Evolutionary conservation across 768 basidiomycete species (phyloP), one percentile per base, ranked within the genome.

Genomic region (Favolaschia claudopus): DNA sequence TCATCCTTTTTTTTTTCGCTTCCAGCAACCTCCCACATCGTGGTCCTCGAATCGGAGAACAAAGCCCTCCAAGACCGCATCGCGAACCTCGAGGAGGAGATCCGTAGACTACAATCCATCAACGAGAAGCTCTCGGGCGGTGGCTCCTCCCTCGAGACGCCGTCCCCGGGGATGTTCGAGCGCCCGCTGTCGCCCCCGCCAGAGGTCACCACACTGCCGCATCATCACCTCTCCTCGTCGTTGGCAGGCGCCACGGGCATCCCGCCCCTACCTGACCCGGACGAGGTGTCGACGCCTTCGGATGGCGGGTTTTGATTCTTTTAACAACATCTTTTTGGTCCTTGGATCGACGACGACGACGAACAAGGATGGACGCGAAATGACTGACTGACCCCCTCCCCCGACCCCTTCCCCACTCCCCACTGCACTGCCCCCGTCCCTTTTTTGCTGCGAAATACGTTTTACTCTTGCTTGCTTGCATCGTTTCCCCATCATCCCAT

Each of bases 61-160:
- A 83, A 87, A 62, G 85, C 87, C 65, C 77, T 94, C 71, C 86
- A 88, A 71, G 81, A 81, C 56, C 88, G 91, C 65, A 82, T 94
- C 58, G 77, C 78, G 14, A 74, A 80, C 25, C 71, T 92, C 42
- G 91, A 93, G 68, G 76, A 80, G 49, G 92, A 93, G 71, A 86
- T 92, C 50, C 69, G 81, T 46, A 77, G 91, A 59, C 83, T 94
- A 39, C 86, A 90, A 54, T 78, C 84, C 8, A 80, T 93, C 64
- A 93, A 93, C 73, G 92, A 93, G 79, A 91, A 91, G 75, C 92
- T 94, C 22, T 89, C 91, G 4, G 85, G 93, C 25, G 83, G 82
- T n/a, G n/a, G n/a, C n/a, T n/a, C n/a, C 56, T 76, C 83, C 37
- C 74, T 79, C 55, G 79, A 78, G 56, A 84, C 87, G 28, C 81